A percentile compares a stretch with the other conserved stretches of the same genome.
phyloP scores from a whole-genome alignment of 2,329 filamentous ascomycete species.

The Fusarium veterinarium region DNA sequence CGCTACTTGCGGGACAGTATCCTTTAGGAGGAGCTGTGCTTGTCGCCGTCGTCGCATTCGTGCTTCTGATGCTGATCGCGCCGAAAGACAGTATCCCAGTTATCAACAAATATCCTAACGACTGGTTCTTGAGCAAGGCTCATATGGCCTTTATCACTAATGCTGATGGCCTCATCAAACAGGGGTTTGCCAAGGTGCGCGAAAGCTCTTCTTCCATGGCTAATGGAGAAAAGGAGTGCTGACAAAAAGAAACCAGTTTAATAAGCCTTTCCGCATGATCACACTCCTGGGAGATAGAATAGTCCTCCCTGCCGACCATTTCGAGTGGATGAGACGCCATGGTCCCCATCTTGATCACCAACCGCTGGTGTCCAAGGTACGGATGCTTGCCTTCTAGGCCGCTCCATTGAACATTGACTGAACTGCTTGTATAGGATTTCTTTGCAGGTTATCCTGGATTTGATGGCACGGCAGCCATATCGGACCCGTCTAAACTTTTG shows the following conservation, averaged over 20 bases:
- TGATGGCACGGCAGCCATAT: not conserved
- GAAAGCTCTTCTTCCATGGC: not conserved
- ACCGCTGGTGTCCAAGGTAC: not conserved
- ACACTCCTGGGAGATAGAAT: not conserved
- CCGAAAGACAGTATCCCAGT: not conserved
- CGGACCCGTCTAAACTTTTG: not conserved
- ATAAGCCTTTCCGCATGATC: not conserved
- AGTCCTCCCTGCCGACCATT: not conserved
- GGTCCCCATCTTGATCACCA: not conserved
- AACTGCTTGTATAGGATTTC: not conserved
- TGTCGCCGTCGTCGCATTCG: not conserved
- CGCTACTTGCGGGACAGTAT: not conserved
- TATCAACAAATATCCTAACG: not conserved
- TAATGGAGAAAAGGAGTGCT: not conserved
- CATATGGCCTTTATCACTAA: not conserved
- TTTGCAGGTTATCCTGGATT: not conserved
- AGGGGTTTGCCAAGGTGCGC: not conserved
- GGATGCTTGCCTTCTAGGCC: accelerated
- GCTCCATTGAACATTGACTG: accelerated
- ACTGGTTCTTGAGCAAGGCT: not conserved
- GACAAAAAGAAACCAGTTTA: not conserved
- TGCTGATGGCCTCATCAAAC: not conserved
- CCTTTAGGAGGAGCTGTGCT: not conserved
- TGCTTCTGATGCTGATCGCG: not conserved
- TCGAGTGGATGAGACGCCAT: not conserved